Evolutionary conservation across 305 asterid genomes (phyloP).

Genomic region (Fraxinus sp.): DNA sequence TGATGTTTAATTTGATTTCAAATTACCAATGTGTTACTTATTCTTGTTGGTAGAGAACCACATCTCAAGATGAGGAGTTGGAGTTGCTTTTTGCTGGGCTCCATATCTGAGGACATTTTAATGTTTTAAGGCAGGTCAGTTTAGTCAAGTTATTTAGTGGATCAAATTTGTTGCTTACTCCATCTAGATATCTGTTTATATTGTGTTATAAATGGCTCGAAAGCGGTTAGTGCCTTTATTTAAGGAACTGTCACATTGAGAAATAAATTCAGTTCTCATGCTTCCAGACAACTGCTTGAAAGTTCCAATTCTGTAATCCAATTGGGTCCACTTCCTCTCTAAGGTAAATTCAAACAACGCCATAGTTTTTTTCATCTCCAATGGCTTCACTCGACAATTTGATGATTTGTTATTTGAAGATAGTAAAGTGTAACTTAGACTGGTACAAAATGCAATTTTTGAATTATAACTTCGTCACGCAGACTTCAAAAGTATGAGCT

Average conservation of each 20-base stretch:
- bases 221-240: background rate
- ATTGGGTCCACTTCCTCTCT: background rate
- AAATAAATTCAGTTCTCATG: background rate
- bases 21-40: background rate
- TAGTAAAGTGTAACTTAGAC: background rate
- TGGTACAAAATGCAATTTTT: background rate
- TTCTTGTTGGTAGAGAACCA: slow-evolving; percentile 43
- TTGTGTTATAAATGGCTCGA: background rate
- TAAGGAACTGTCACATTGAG: background rate
- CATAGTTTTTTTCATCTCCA: background rate
- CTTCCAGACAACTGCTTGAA: background rate
- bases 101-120: slow-evolving; percentile 24
- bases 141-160: background rate
- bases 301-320: background rate
- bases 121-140: slow-evolving; percentile 3
- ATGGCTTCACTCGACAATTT: background rate
- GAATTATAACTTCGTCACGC: background rate
- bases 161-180: background rate
- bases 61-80: slow-evolving; percentile 46
- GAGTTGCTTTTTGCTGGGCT: slow-evolving; percentile 48
- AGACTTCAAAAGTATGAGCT: background rate
- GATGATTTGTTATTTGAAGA: background rate
- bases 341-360: background rate
- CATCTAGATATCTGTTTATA: background rate
- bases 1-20: background rate